A percentile compares a stretch with the other conserved stretches of the same genome.
Conservation (phyloP, 176 grass and related monocot genomes). For the Lolium multiflorum region DNA sequence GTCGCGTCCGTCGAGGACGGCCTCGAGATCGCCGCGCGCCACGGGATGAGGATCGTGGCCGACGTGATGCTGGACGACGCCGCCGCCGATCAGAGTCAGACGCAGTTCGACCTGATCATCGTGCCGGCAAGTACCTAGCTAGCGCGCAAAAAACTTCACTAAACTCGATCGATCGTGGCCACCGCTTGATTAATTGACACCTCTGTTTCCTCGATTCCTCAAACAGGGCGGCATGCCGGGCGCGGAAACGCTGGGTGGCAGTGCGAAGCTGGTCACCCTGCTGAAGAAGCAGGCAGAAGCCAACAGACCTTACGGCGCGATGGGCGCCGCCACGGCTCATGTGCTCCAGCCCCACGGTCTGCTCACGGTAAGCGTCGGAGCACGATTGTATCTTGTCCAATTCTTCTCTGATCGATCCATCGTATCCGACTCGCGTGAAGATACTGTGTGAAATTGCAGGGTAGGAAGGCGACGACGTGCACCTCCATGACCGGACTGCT, state of each 20-base stretch:
- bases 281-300: constrained; percentile 57
- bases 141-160: neutral
- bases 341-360: constrained; percentile 65
- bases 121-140: constrained; percentile 41
- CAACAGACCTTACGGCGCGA: constrained; percentile 62
- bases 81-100: neutral
- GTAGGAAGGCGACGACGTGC: constrained; percentile 55
- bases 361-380: constrained; percentile 33
- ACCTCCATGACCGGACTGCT: constrained; percentile 47
- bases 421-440: neutral
- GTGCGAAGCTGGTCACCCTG: constrained; percentile 44
- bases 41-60: constrained; percentile 54
- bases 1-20: constrained; percentile 59
- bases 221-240: constrained; percentile 65
- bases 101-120: constrained; percentile 58
- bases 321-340: constrained; percentile 57
- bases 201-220: neutral
- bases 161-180: neutral
- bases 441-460: constrained; percentile 18
- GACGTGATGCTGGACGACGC: constrained; percentile 57
- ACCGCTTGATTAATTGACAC: neutral
- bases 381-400: neutral
- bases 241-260: constrained; percentile 46
- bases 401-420: neutral
- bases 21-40: constrained; percentile 43